Evolutionary conservation across 306 rosid species (phyloP).

Genomic region (Biancaea sappan): DNA sequence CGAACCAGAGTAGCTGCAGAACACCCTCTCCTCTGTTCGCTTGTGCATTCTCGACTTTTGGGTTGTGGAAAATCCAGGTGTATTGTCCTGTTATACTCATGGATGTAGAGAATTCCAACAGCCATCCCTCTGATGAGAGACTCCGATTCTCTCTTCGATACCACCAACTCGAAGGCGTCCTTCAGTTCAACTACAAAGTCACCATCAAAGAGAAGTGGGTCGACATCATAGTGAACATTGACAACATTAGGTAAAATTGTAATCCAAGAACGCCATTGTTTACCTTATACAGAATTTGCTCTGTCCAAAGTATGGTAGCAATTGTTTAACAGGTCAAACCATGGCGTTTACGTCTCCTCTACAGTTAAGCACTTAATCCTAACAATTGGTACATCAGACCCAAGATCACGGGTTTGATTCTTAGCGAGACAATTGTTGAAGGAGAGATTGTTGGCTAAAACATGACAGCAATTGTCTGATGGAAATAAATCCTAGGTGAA

Average conservation of each 20-base stretch:
- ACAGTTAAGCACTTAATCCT: too few species aligned
- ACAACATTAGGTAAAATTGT: conserved; percentile 76
- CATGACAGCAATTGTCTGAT: too few species aligned
- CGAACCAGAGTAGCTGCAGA: conserved; percentile 35
- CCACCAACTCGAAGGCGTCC: conserved; percentile 90
- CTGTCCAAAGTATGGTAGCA: too few species aligned
- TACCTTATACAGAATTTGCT: too few species aligned
- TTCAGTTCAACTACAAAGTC: conserved; percentile 78
- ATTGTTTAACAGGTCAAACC: too few species aligned
- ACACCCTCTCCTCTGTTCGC: conserved; percentile 81
- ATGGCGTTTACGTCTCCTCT: too few species aligned
- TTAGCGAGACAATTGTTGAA: too few species aligned
- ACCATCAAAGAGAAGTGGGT: conserved; percentile 64
- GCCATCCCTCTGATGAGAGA: conserved; percentile 63
- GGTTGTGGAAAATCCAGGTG: conserved; percentile 84
- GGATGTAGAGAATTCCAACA: conserved; percentile 57
- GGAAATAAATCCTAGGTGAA: too few species aligned
- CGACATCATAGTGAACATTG: conserved; percentile 64
- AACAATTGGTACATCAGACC: too few species aligned
- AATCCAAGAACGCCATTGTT: too few species aligned
- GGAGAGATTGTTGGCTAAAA: too few species aligned
- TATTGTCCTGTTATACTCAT: conserved; percentile 85
- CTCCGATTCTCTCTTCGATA: conserved; percentile 74
- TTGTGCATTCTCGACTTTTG: conserved; percentile 60
- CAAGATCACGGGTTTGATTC: too few species aligned